phyloP scores from a whole-genome alignment of 2,329 filamentous ascomycete species.

The Colletotrichum sp. region DNA sequence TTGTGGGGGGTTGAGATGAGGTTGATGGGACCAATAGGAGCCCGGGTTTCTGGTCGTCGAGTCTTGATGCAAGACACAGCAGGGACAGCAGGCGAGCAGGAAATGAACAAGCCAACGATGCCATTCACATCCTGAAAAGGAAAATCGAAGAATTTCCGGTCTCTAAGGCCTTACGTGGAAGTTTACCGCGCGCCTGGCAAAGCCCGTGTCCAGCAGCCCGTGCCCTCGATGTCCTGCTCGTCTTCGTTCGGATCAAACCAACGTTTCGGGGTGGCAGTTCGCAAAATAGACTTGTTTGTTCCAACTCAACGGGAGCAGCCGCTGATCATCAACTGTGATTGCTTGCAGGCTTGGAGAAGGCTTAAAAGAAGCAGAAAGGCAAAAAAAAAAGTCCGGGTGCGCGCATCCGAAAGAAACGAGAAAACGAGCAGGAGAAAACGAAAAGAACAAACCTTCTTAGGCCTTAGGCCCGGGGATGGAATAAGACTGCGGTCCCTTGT shows the following conservation, averaged over 20 bases:
- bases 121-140: neutral
- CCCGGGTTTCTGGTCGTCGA: neutral
- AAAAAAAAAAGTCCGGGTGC: neutral
- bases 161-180: neutral
- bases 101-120: neutral
- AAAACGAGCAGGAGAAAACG: neutral
- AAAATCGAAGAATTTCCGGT: neutral
- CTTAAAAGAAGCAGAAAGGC: neutral
- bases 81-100: neutral
- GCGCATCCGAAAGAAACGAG: neutral
- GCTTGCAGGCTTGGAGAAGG: neutral
- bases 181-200: neutral
- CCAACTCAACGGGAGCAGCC: neutral
- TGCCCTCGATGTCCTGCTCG: neutral
- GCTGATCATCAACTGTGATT: neutral
- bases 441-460: neutral
- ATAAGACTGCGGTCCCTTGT: neutral
- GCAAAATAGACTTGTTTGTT: neutral
- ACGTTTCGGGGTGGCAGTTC: neutral
- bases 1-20: neutral
- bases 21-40: neutral
- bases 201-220: neutral
- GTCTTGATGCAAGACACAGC: neutral
- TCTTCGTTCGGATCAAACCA: neutral
- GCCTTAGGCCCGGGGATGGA: neutral